phyloP scores from a whole-genome alignment of 2,329 filamentous ascomycete genomes.

The Alternaria novae-zelandiae region DNA sequence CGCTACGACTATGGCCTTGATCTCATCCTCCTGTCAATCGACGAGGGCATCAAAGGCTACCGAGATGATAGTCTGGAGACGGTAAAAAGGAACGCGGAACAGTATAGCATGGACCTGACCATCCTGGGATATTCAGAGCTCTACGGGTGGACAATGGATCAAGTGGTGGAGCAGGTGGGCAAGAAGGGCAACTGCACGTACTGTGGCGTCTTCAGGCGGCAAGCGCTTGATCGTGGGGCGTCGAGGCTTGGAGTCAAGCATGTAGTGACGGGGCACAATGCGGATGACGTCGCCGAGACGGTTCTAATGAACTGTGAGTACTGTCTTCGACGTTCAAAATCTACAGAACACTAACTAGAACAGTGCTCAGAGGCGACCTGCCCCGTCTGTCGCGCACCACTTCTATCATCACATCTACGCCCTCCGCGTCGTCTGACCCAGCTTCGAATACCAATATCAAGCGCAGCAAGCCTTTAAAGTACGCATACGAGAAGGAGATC shows the following conservation, averaged over 20 bases:
- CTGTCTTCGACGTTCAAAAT: neutral
- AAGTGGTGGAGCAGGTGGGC: slow-evolving; percentile 93
- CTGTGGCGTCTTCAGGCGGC: slow-evolving; percentile 92
- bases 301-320: slow-evolving; percentile 83
- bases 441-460: slow-evolving; percentile 79
- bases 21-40: slow-evolving; percentile 86
- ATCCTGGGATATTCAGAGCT: slow-evolving; percentile 93
- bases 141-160: slow-evolving; percentile 99
- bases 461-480: slow-evolving; percentile 95
- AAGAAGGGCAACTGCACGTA: slow-evolving; percentile 99
- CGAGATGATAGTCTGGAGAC: slow-evolving; percentile 95
- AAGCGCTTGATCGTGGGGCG: slow-evolving; percentile 91
- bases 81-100: slow-evolving; percentile 88
- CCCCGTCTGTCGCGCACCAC: slow-evolving; percentile 87
- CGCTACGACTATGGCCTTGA: slow-evolving; percentile 86
- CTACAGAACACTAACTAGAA: slow-evolving; percentile 10
- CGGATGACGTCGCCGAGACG: slow-evolving; percentile 95
- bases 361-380: slow-evolving; percentile 82
- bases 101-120: slow-evolving; percentile 90
- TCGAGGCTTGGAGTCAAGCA: slow-evolving; percentile 87
- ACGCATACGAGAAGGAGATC: slow-evolving; percentile 98
- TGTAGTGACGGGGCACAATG: slow-evolving; percentile 97
- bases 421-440: slow-evolving; percentile 60
- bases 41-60: slow-evolving; percentile 97
- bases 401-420: slow-evolving; percentile 75